Base-by-base conservation (phyloP, 257 asterid genomes). In the Solanum sitiens region DNA sequence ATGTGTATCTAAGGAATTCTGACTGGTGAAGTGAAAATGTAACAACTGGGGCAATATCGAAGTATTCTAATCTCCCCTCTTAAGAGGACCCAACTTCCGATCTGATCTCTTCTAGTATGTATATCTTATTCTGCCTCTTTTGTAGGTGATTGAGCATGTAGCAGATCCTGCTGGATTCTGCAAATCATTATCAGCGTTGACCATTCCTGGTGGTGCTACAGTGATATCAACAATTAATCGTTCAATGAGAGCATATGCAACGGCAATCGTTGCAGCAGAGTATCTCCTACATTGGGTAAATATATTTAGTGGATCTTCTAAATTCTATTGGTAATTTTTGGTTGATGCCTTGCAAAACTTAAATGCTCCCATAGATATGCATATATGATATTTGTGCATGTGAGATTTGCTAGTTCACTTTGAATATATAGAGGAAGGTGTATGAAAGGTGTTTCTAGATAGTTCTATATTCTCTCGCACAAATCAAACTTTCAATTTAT, bases 81-180 rank as follows among this genome's bases (percentile, higher is more conserved):
- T 82, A 11, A 2, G 86, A 82, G 18, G 30, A 47, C 71, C 86
- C 86, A 82, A 2, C 27, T 50, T 82, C 25, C 5, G 11, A 50
- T 16, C 85, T 16, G 42, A 32, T 82, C 45, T 32, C 20, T 82
- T 50, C 45, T 82, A 53, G 33, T 65, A 82, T 73, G 13, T 45
- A 65, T 37, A 30, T 59, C 61, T 40, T 45, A 83, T 53, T 77
- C 37, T 89, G 27, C 72, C 40, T 86, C 79, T 88, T 89, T 32
- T 65, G 14, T 72, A 97, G 99, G 99, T 97, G 87, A 97, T 97
- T 85, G 99, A 97, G 93, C 99, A 97, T 82, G 99, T 97, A 32
- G 96, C 98, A 16, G 88, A 95, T 89, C 98, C 99, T 79, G 92
- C 95, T 71, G 98, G 94, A 47, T 97, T 97, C 92, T 94, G 99